Evolutionary conservation across 2,329 filamentous ascomycete genomes (phyloP).

Genomic region (Phialocephala sp.): DNA sequence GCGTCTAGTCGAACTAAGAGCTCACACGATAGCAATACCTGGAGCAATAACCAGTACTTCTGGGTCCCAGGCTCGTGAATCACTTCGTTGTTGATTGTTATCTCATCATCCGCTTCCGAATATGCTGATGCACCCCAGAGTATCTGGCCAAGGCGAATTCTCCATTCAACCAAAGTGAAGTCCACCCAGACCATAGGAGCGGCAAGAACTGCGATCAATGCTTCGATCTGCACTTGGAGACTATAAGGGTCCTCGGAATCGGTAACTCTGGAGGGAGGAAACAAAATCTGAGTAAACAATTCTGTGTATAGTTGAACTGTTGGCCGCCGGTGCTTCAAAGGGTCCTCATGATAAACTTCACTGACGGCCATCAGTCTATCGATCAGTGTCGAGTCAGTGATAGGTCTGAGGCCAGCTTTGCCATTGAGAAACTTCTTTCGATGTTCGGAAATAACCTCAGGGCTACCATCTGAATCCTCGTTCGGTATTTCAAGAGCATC

Average conservation of each 20-base stretch:
- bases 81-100: constrained; percentile 55
- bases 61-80: constrained; percentile 62
- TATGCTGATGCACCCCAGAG: constrained; percentile 65
- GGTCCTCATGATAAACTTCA: constrained; percentile 59
- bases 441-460: constrained; percentile 30
- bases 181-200: constrained; percentile 74
- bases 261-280: constrained; percentile 60
- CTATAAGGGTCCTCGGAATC: constrained; percentile 65
- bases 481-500: constrained; percentile 56
- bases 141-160: constrained; percentile 74
- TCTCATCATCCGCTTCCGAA: constrained; percentile 56
- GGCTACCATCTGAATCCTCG: constrained; percentile 24
- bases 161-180: constrained; percentile 76
- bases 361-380: constrained; percentile 61
- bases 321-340: constrained; percentile 54
- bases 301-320: constrained; percentile 66
- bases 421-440: constrained; percentile 43
- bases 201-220: constrained; percentile 68
- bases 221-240: constrained; percentile 72
- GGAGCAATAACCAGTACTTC: constrained; percentile 70
- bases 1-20: constrained; percentile 68
- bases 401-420: constrained; percentile 51
- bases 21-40: constrained; percentile 69
- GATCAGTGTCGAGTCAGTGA: constrained; percentile 63
- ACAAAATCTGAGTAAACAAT: constrained; percentile 63